Evolutionary conservation across 306 rosid species (phyloP), one percentile per base, ranked within the genome.

Genomic region (Vigna trinervia): DNA sequence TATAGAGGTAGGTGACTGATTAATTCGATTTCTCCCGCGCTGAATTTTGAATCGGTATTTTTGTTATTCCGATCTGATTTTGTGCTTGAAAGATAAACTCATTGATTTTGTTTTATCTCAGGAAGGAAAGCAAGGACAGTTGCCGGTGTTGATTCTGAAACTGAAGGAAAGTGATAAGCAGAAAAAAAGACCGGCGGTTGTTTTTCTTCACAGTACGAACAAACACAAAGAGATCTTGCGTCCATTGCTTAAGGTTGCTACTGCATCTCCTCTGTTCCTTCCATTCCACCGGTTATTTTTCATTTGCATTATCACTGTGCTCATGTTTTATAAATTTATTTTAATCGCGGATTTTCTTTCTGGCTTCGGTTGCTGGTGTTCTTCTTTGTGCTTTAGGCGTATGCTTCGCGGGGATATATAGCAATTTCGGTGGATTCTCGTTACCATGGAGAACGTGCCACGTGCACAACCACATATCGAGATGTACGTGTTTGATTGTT

Each of bases 381-480:
- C 28, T 66, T 58, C 17, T 76, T 20, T 50, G 47, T 78, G 50
- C 79, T 78, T 81, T 78, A 95, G 99, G 90, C 90, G 13, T 95
- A 88, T 80, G 99, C 99, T 87, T 95, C 97, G 12, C 87, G 97
- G 75, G 97, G 97, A 71, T 95, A 89, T 76, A 62, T 90, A 74
- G 87, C 97, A 36, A 61, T 95, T 68, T 86, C 97, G 5, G 71
- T 92, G 70, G 97, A 95, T 88, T 90, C 99, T 66, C 96, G 97
- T 46, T 92, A 90, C 88, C 99, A 95, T 30, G 99, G 99, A 63
- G 96, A 95, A 90, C 96, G 97, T 78, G 97, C 99, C 80, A 88
- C 53, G 58, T 76, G 62, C 80, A 28, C 71, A 39, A 85, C 87
- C 54, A 86, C 93, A 39, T 90, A 95, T 74, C 79, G 19, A 9